Conservation (phyloP, 805 yeast species). For the Candida coquimbonensis region DNA sequence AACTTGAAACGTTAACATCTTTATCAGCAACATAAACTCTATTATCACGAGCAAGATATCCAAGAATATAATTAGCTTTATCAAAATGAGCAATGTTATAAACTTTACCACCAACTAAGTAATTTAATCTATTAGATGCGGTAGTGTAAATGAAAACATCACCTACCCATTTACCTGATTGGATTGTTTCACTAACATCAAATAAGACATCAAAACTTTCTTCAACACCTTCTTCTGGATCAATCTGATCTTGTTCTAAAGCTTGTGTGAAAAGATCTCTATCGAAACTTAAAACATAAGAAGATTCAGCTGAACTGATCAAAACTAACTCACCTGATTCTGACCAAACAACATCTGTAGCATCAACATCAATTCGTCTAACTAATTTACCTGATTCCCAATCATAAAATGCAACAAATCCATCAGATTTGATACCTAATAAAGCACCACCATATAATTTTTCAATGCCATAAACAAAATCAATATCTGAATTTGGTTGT, state of each 20-base stretch:
- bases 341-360: constrained; percentile 80
- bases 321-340: constrained; percentile 87
- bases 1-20: constrained; percentile 75
- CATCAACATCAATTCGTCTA: constrained; percentile 84
- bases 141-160: constrained; percentile 94
- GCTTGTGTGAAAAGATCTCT: constrained; percentile 61
- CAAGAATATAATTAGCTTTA: constrained; percentile 76
- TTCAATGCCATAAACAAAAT: constrained; percentile 65
- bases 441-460: constrained; percentile 86
- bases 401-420: constrained; percentile 82
- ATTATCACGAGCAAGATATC: constrained; percentile 86
- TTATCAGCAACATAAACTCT: constrained; percentile 88
- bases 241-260: constrained; percentile 46
- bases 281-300: constrained; percentile 72
- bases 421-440: constrained; percentile 77
- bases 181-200: constrained; percentile 73
- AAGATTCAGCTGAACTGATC: constrained; percentile 60
- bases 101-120: constrained; percentile 89
- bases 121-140: constrained; percentile 78
- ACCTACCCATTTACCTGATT: constrained; percentile 94
- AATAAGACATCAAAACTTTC: constrained; percentile 77
- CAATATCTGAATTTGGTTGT: constrained; percentile 53
- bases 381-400: constrained; percentile 88
- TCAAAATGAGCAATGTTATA: constrained; percentile 92
- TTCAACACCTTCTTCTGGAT: constrained; percentile 84